These are phyloP conservation scores for Vicia sativa DNA, from an alignment of 306 rosid species.

Conservation along the genomic window DNA sequence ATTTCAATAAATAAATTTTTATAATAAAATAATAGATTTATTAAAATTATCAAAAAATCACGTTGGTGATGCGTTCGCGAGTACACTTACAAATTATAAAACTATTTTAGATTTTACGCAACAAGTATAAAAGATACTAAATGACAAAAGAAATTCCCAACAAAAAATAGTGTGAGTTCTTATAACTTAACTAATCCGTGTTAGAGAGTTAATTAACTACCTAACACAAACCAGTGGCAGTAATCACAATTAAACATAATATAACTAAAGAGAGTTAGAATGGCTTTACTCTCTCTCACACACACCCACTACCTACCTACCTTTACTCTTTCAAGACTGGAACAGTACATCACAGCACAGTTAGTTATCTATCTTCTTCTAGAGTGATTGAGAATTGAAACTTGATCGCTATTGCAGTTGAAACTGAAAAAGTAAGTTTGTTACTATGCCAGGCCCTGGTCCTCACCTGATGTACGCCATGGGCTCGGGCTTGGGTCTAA, in stretches of 20 bases:
- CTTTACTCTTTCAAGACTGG: conserved; percentile 1
- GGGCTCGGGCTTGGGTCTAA: conserved; percentile 68
- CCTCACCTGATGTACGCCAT: conserved; percentile 89
- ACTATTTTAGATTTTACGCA: too few relatives aligned
- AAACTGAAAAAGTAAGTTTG: not conserved
- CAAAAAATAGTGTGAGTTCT: too few relatives aligned
- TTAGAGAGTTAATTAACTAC: not conserved
- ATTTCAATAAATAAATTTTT: too few relatives aligned
- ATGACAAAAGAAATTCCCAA: too few relatives aligned
- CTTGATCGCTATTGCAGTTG: not conserved
- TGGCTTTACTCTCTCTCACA: not conserved
- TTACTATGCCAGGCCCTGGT: conserved; percentile 87
- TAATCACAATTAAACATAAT: not conserved
- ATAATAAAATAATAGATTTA: too few relatives aligned
- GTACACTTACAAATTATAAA: too few relatives aligned
- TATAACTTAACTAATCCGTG: not conserved
- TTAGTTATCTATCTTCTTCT: not conserved
- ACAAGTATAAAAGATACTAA: too few relatives aligned
- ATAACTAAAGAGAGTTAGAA: not conserved
- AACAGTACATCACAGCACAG: not conserved
- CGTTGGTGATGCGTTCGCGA: too few relatives aligned
- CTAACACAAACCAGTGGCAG: not conserved
- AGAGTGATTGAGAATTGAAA: not conserved
- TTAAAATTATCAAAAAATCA: too few relatives aligned
- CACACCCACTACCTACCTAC: not conserved